Evolutionary conservation across 169 alveolate genomes (phyloP), one percentile per base, ranked within the genome.

Genomic region (Fabrea salina): DNA sequence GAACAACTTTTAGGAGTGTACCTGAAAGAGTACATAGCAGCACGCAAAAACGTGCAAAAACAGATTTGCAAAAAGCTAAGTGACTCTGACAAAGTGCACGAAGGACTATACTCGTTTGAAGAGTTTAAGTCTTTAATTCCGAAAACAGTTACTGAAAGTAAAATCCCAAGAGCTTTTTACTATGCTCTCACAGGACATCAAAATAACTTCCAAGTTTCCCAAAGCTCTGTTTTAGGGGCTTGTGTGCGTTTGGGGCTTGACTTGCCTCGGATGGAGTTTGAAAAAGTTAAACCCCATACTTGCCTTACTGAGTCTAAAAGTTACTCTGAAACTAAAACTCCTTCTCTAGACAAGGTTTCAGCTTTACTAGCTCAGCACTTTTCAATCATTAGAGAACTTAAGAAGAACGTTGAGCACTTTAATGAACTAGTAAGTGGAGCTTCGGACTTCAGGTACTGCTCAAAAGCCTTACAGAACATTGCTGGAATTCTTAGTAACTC

Each of bases 291-390:
- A n/a, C n/a, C n/a, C n/a, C n/a, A n/a, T n/a, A n/a, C n/a, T n/a
- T n/a, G n/a, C n/a, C n/a, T n/a, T n/a, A n/a, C n/a, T n/a, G n/a
- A n/a, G n/a, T n/a, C n/a, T n/a, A n/a, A n/a, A n/a, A n/a, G n/a
- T n/a, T n/a, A n/a, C n/a, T n/a, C n/a, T n/a, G n/a, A n/a, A n/a
- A n/a, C n/a, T n/a, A 25, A 50, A 50, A 30, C 58, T 50, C 58
- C 58, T 4, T 50, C 58, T 19, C n/a, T 64, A 4, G 75, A 68
- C 7, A 68, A 47, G 47, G 67, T 47, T 40, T 37, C 79, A 41
- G 58, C 79, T 44, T 47, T 68, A 22, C 47, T 68, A 5, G 79
- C 79, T n/a, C 64, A 68, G 64, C 79, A 68, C 35, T 68, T 44
- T 32, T 40, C 79, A 3, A 49, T 68, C 4, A 41, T 68, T 41